Evolutionary conservation across 345 rosid species (phyloP).

Genomic region (Dipteronia dyeriana): DNA sequence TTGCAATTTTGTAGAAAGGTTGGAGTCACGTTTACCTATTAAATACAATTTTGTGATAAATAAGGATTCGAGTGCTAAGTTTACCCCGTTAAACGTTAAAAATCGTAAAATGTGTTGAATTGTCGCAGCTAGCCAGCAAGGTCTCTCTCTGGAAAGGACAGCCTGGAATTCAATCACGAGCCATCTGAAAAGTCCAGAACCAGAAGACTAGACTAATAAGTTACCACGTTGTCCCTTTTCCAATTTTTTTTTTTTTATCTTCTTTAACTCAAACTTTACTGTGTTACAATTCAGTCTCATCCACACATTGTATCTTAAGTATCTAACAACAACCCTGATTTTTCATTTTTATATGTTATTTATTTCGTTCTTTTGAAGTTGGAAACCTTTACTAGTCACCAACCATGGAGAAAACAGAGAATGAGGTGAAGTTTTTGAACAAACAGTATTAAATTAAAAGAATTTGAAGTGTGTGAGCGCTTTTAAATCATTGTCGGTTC

Average conservation of each 20-base stretch:
- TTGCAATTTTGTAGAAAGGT: no score
- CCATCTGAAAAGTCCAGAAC: background rate
- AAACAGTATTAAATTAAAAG: background rate
- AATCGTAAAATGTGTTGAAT: no score
- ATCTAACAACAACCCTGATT: background rate
- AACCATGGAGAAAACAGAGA: background rate
- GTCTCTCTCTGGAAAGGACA: conserved; percentile 32
- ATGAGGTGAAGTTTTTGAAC: background rate
- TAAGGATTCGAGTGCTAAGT: no score
- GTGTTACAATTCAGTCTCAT: background rate
- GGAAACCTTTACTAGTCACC: background rate
- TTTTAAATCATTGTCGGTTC: conserved; percentile 18
- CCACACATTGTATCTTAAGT: background rate
- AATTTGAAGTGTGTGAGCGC: background rate
- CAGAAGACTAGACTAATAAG: background rate
- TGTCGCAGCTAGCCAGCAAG: background rate
- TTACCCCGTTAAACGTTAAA: no score
- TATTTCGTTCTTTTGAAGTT: background rate
- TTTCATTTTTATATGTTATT: background rate
- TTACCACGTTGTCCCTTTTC: conserved; percentile 16
- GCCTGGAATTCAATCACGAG: conserved; percentile 30
- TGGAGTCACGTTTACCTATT: rapidly evolving
- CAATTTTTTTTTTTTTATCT: background rate
- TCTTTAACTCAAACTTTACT: background rate
- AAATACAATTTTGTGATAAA: no score